Evolutionary conservation across 441 rosid genomes (phyloP), one percentile per base, ranked within the genome.

Genomic region (Erodium trifolium): DNA sequence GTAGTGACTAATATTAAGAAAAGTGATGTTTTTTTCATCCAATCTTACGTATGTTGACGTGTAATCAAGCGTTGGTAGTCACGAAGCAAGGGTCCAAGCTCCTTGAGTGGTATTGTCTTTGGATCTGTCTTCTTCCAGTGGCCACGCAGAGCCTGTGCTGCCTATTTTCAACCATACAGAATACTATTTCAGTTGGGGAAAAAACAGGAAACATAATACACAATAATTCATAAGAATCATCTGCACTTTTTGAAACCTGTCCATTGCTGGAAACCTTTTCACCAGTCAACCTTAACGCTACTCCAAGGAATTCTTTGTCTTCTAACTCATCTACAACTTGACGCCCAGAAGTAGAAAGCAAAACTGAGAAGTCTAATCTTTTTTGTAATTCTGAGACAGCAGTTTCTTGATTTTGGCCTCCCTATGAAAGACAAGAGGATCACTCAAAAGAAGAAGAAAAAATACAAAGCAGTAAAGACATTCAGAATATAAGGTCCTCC

Each of bases 51-150:
- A 73, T 79, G 74, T 71, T 75, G 78, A 57, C 76, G 83, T 23
- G 85, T 68, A 69, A 92, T 72, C 71, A 94, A 72, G 55, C 91
- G 87, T 69, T 90, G 97, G 75, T 94, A 92, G 78, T 94, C 99
- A 71, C 87, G 89, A 70, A 92, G 88, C 79, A 94, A 84, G 49
- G 96, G 89, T 68, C 86, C 86, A 68, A 94, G 87, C 84, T 94
- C 97, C 80, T 86, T 86, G 14, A 92, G 77, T 67, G 76, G 83
- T 74, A 88, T 71, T 71, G 88, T 83, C 69, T 65, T 74, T 2
- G 92, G 86, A 11, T 82, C 71, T 77, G 86, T 73, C 70, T 76
- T 81, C 81, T 76, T 85, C 99, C 99, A 92, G 71, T 86, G 93
- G 55, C 86, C 84, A 71, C 97, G 96, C 70, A 90, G 78, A 23